Percentiles rank a stretch among this genome's conserved stretches.
phyloP scores from a whole-genome alignment of 352 stramenopile genomes.

The Phytopythium oedochilum region DNA sequence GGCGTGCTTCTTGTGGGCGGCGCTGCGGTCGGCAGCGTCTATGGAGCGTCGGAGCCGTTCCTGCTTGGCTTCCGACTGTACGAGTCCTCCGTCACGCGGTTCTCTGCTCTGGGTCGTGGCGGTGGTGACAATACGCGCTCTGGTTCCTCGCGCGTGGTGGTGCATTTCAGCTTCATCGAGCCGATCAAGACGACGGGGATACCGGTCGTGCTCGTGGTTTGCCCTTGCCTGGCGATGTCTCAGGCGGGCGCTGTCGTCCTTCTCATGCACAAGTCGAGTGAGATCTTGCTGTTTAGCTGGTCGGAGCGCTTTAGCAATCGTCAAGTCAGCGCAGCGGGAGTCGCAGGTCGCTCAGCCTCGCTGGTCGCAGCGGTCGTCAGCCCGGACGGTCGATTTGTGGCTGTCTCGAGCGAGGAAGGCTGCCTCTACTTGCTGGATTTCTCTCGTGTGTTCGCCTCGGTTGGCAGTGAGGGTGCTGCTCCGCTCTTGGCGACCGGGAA shows the following conservation, averaged over 20 bases:
- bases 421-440: conserved; percentile 32
- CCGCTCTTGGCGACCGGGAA: conserved; percentile 9
- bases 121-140: neutral
- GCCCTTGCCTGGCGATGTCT: conserved; percentile 13
- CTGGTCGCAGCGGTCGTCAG: conserved; percentile 18
- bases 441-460: conserved; percentile 13
- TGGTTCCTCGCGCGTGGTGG: conserved; percentile 12
- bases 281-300: conserved; percentile 47
- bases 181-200: conserved; percentile 6
- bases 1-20: conserved; percentile 40
- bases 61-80: conserved; percentile 56
- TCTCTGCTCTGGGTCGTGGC: neutral
- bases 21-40: neutral
- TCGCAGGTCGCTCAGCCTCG: conserved; percentile 10
- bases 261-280: conserved; percentile 16
- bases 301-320: conserved; percentile 51
- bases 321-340: conserved; percentile 25
- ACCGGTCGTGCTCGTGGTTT: conserved; percentile 1
- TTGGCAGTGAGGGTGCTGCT: neutral
- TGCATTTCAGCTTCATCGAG: conserved; percentile 50
- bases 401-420: conserved; percentile 19
- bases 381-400: conserved; percentile 26
- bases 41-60: conserved; percentile 13
- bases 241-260: conserved; percentile 30
- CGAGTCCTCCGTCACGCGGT: conserved; percentile 4